phyloP scores from a whole-genome alignment of 768 basidiomycete species.

The Lactifluus piperatus region DNA sequence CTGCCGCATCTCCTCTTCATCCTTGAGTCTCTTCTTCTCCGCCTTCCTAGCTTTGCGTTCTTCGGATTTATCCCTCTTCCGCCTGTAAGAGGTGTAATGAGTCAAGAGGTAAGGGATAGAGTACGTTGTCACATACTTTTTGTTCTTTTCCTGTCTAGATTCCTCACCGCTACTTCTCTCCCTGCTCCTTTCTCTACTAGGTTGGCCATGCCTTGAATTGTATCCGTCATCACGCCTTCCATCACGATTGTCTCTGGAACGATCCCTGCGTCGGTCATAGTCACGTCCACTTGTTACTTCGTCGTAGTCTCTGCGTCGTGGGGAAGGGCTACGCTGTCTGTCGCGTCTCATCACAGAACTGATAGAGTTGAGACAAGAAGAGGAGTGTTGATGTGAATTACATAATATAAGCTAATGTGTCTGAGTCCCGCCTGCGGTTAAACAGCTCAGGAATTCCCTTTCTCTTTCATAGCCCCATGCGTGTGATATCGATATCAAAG shows the following conservation, averaged over 20 bases:
- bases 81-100: constrained; percentile 34
- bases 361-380: background rate
- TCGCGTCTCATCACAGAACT: constrained; percentile 5
- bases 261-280: background rate
- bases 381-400: background rate
- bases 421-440: no score
- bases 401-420: background rate
- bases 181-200: constrained; percentile 25
- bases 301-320: constrained; percentile 1
- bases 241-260: constrained; percentile 5
- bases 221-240: constrained; percentile 20
- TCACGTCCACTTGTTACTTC: background rate
- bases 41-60: constrained; percentile 78
- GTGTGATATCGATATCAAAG: background rate
- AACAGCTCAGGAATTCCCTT: background rate
- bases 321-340: constrained; percentile 9
- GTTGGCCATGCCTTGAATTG: constrained; percentile 21
- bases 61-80: constrained; percentile 80
- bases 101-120: background rate
- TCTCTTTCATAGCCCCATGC: background rate
- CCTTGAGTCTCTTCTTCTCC: constrained; percentile 74
- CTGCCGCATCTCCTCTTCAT: constrained; percentile 86
- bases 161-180: constrained; percentile 26
- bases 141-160: constrained; percentile 27
- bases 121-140: constrained; percentile 34